Evolutionary conservation across 1,284 basidiomycete genomes (phyloP).

Genomic region (Fereydounia khargensis): DNA sequence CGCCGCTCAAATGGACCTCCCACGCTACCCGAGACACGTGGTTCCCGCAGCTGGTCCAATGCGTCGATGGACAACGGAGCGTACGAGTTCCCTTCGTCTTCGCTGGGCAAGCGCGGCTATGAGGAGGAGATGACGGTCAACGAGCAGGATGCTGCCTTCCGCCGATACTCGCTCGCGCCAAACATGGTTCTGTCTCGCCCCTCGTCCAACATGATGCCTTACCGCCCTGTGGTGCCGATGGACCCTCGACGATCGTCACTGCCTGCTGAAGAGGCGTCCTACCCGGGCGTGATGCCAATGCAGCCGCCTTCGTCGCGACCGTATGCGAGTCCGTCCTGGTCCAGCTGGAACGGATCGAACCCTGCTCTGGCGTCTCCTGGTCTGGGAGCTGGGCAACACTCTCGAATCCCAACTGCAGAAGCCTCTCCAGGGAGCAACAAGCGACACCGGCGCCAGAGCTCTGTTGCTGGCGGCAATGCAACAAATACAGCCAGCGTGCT

Average conservation of each 20-base stretch:
- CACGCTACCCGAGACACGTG: too few relatives aligned
- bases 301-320: neutral
- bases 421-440: too few relatives aligned
- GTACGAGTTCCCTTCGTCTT: slow-evolving; percentile 29
- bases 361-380: slow-evolving; percentile 18
- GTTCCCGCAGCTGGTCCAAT: too few relatives aligned
- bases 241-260: too few relatives aligned
- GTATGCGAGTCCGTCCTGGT: neutral
- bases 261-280: neutral
- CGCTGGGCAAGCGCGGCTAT: slow-evolving; percentile 27
- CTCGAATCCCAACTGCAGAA: slow-evolving; percentile 8
- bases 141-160: slow-evolving; percentile 6
- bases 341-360: too few relatives aligned
- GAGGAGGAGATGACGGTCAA: slow-evolving; percentile 16
- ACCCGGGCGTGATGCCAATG: neutral
- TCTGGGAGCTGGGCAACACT: slow-evolving; percentile 6
- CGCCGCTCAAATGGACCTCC: too few relatives aligned
- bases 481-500: slow-evolving; percentile 10
- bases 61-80: too few relatives aligned
- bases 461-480: slow-evolving; percentile 14
- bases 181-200: slow-evolving; percentile 27
- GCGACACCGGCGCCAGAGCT: slow-evolving; percentile 25
- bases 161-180: slow-evolving; percentile 24
- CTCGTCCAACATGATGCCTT: slow-evolving; percentile 23
- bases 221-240: too few relatives aligned